Conservation (phyloP, 305 asterid genomes). For the Caryopteris hybrid region DNA sequence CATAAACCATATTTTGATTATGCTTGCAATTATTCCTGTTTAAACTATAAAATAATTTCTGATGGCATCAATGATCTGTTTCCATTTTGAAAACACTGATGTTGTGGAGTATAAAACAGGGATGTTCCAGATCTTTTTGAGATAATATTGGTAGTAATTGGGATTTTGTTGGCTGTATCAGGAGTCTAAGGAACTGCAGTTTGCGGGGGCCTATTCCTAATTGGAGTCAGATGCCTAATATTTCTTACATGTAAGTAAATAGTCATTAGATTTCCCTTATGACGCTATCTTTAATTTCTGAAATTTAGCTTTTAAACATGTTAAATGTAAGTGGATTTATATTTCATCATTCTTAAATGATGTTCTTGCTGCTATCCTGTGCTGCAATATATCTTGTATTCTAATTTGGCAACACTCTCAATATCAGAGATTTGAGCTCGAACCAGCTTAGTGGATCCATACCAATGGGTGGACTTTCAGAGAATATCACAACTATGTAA, state of each 20-base stretch:
- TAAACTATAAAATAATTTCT: too few relatives aligned
- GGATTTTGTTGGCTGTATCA: conserved; percentile 33
- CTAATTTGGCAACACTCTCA: conserved; percentile 24
- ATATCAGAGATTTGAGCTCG: conserved; percentile 71
- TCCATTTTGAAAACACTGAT: neutral
- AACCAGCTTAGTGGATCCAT: conserved; percentile 74
- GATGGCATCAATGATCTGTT: neutral
- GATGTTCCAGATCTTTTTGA: conserved; percentile 1
- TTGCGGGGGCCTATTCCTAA: conserved; percentile 66
- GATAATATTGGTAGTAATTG: conserved; percentile 7
- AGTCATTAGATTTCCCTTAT: neutral
- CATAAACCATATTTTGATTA: neutral
- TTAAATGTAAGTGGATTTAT: neutral
- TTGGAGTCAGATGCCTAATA: conserved; percentile 51
- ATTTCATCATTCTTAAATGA: neutral
- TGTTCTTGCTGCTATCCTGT: neutral
- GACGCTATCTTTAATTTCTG: neutral
- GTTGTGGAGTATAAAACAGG: neutral
- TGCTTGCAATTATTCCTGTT: neutral
- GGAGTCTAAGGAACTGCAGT: conserved; percentile 89
- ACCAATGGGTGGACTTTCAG: conserved; percentile 51
- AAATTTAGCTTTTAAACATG: neutral
- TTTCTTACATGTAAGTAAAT: conserved; percentile 61
- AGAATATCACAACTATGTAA: conserved; percentile 63
- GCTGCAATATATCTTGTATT: conserved; percentile 17